Evolutionary conservation across 1,139 yeast genomes (phyloP), one percentile per base, ranked within the genome.

Genomic region (Suhomyces chickasaworum): DNA sequence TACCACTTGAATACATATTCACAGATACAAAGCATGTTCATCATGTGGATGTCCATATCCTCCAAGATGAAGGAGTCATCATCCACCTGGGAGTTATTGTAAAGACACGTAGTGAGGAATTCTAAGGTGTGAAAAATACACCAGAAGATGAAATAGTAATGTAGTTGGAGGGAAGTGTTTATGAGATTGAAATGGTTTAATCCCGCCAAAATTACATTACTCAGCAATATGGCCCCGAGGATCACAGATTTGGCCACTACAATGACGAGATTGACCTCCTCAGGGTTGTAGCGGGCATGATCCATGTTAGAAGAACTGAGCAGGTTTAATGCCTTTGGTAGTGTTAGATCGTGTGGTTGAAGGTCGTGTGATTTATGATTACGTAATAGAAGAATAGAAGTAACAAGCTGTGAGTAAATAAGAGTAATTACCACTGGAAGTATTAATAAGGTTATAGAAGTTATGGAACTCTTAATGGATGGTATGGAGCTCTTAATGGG

Each of bases 81-180:
- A 39, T 83, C 83, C 5, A 84, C 86, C 57, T 84, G 82, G 3
- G 73, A 63, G 13, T 83, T 75, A 60, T 91, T 91, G 68, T 75
- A 89, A 39, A 72, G 65, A 0, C 95, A 89, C 0, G 99, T 93
- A 42, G 81, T 77, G 57, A 78, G 78, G 63, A 85, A 93, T 65
- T 93, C 99, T 27, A 89, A 63, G 56, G 87, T 77, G 63, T 93
- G 98, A 68, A 93, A 93, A 0, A 75, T 20, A 1, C 84, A 65
- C 17, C 88, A 64, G 4, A 77, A 66, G 17, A 76, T 61, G 17
- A 86, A 53, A 61, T 86, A 90, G 1, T 80, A 17, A 42, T 54
- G 50, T 22, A 60, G 37, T 9, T 39, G 43, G 39, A 40, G 15
- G 22, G 46, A 30, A 36, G 43, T 16, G 34, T 22, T 21, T 30